Conservation (phyloP, 208 protist species). For the Novymonas esmeraldas region DNA sequence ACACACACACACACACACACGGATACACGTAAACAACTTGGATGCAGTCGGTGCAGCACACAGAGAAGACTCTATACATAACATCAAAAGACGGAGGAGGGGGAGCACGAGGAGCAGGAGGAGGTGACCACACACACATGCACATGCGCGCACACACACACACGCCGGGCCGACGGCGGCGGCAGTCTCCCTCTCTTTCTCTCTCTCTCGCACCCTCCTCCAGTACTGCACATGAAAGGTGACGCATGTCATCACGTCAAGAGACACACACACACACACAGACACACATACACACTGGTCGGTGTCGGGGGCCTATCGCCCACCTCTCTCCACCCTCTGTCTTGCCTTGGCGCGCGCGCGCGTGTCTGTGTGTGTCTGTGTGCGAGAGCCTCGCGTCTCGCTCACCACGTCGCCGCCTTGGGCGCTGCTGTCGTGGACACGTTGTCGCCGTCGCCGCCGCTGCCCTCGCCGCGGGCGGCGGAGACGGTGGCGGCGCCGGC, state of each 20-base stretch:
- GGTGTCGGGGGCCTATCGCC: too few species aligned
- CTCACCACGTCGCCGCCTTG: conserved; percentile 22
- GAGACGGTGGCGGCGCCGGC: background rate
- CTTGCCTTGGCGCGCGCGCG: too few species aligned
- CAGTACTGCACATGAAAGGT: background rate
- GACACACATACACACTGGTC: too few species aligned
- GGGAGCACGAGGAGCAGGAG: too few species aligned
- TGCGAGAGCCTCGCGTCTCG: background rate
- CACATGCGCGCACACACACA: background rate
- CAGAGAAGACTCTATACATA: too few species aligned
- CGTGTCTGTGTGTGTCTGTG: background rate
- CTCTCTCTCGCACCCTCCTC: too few species aligned
- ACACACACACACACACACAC: conserved; percentile 4
- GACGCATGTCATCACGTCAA: too few species aligned
- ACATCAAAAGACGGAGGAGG: too few species aligned
- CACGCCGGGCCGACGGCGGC: background rate
- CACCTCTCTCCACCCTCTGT: too few species aligned
- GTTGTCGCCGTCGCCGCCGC: conserved; percentile 8
- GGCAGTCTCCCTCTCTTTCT: too few species aligned
- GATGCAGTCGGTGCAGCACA: background rate
- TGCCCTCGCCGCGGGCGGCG: background rate
- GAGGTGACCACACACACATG: background rate
- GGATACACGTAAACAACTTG: background rate
- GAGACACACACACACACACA: too few species aligned
- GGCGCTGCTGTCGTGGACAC: background rate